Percentiles rank a stretch among this genome's conserved stretches.
These are phyloP conservation scores for Cornus controversa DNA, from an alignment of 148 eudicot genomes.

Conservation along the genomic window DNA sequence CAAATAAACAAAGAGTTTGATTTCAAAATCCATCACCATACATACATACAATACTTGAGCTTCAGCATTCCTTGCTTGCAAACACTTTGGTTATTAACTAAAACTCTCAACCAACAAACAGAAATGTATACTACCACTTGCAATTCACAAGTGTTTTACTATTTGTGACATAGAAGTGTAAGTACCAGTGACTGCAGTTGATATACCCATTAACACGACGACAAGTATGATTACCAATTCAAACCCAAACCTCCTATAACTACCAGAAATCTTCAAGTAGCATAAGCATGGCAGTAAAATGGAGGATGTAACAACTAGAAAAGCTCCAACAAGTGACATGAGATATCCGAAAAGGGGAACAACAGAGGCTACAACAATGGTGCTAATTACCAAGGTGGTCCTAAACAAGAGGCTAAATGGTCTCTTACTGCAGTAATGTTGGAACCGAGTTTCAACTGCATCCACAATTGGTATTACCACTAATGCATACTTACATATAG, in stretches of 20 bases:
- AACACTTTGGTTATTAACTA: too few relatives aligned
- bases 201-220: slow-evolving; percentile 19
- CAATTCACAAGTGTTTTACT: slow-evolving; percentile 13
- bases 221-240: slow-evolving; percentile 14
- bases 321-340: slow-evolving; percentile 40
- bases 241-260: slow-evolving; percentile 19
- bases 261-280: slow-evolving; percentile 34
- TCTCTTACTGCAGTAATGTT: slow-evolving; percentile 3
- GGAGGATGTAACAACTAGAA: slow-evolving; percentile 29
- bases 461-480: slow-evolving; percentile 32
- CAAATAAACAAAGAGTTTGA: too few relatives aligned
- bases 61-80: too few relatives aligned
- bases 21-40: too few relatives aligned
- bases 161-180: slow-evolving; percentile 25
- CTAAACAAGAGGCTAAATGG: slow-evolving; percentile 24
- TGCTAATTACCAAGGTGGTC: slow-evolving; percentile 33
- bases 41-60: too few relatives aligned
- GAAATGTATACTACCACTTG: too few relatives aligned
- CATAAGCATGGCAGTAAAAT: slow-evolving; percentile 39
- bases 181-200: slow-evolving; percentile 22
- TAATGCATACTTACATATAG: slow-evolving; percentile 48
- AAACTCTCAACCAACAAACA: too few relatives aligned
- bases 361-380: slow-evolving; percentile 33
- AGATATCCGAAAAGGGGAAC: slow-evolving; percentile 38
- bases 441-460: slow-evolving; percentile 29